phyloP scores from a whole-genome alignment of 2,329 filamentous ascomycete species.

The Akanthomyces lecanii region DNA sequence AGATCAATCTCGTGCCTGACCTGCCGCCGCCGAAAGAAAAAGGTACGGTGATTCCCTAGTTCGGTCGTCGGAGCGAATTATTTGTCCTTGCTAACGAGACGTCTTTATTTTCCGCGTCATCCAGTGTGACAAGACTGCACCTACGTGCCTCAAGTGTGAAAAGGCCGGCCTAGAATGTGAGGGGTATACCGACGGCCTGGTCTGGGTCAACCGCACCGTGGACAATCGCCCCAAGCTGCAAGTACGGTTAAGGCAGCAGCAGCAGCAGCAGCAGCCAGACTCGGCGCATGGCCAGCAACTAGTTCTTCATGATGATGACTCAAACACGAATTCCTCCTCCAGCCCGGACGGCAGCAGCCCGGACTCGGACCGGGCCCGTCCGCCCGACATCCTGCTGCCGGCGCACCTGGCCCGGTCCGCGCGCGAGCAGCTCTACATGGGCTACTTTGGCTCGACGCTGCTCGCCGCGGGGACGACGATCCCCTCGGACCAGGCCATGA shows the following conservation, averaged over 20 bases:
- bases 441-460: conserved; percentile 18
- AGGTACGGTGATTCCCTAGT: background rate
- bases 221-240: conserved; percentile 13
- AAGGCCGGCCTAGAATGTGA: conserved; percentile 16
- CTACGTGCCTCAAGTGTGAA: conserved; percentile 14
- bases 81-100: background rate
- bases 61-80: background rate
- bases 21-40: conserved; percentile 17
- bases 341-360: background rate
- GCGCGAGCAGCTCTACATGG: conserved; percentile 21
- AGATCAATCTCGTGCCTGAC: conserved; percentile 18
- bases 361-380: background rate
- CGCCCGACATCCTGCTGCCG: conserved; percentile 12
- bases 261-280: background rate
- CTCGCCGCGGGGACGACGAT: conserved; percentile 18
- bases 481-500: conserved; percentile 14
- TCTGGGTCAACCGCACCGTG: conserved; percentile 16
- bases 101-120: background rate
- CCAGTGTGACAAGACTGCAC: conserved; percentile 14
- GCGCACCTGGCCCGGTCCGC: conserved; percentile 17
- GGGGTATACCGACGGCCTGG: conserved; percentile 13
- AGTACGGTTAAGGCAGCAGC: background rate
- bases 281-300: background rate
- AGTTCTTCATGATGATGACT: background rate
- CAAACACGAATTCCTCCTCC: background rate